Base-by-base conservation (phyloP, 768 basidiomycete species). In the Pleurotus cornucopiae region DNA sequence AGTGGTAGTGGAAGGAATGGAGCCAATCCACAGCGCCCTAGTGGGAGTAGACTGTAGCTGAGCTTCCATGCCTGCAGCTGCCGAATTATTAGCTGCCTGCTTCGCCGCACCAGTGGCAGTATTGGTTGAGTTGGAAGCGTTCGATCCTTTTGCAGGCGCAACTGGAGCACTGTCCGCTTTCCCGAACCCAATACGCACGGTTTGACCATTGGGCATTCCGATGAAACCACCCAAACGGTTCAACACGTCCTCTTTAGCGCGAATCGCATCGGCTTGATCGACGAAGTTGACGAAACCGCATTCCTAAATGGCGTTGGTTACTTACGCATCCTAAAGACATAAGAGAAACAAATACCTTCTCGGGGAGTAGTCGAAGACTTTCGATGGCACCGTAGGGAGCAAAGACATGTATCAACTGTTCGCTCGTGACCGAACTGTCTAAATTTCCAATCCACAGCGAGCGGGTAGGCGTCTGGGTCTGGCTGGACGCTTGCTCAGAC, bases 251-350 rank as follows among this genome's bases (percentile, higher is more conserved):
- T 99, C 97, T 67, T 97, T 96, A 11, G 97, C 97, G 57, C 93
- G 86, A 61, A 98, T 87, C n/a, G 96, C 96, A 69, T 98, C 96
- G 1, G 85, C 80, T 67, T 91, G 89, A 61, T 97, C 94, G 45
- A 97, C 92, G 68, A 97, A 99, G 68, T 99, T 99, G 67, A 99
- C 96, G 68, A 99, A 99, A 6, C 96, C 97, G 67, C 97, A 99
- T 69, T 97, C 94, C 95, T 98, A 58, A 38, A 57, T 49, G 25
- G 45, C 18, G 49, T 14, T 21, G 44, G 37, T 34, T 16, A 56
- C 14, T 56, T 45, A n/a, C 40, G 41, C 37, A 34, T 7, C 30
- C 30, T 11, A 1, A 11, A 34, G 11, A 9, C 9, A 34, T 11
- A 4, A 34, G 9, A 38, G 59, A 47, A 44, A 57, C 41, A 61